Evolutionary conservation across 176 grass and related monocot genomes (phyloP).

Genomic region (Oryza meyeriana): DNA sequence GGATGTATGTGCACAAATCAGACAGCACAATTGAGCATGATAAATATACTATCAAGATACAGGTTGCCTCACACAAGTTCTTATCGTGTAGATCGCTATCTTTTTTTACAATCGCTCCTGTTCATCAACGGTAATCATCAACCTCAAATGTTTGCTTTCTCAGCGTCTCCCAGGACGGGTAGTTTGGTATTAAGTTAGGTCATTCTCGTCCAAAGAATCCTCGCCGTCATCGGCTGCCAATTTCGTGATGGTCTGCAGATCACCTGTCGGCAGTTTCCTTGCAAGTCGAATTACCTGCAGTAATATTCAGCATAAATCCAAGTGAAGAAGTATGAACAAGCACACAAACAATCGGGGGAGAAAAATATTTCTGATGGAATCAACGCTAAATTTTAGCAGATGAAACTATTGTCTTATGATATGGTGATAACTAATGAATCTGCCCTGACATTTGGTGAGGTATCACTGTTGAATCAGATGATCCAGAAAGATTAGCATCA

Average conservation of each 20-base stretch:
- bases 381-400: background rate
- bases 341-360: background rate
- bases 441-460: background rate
- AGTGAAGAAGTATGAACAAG: background rate
- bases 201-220: conserved; percentile 77
- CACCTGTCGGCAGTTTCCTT: conserved; percentile 83
- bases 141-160: background rate
- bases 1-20: background rate
- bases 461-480: background rate
- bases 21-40: background rate
- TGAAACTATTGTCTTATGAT: background rate
- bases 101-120: conserved; percentile 18
- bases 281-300: conserved; percentile 87
- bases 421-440: background rate
- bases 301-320: background rate
- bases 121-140: background rate
- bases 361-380: background rate
- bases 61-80: background rate
- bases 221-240: conserved; percentile 29
- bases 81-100: background rate
- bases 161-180: background rate
- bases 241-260: conserved; percentile 68
- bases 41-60: conserved; percentile 23
- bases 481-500: background rate
- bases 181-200: conserved; percentile 64